Base-by-base conservation (phyloP, 2,329 filamentous ascomycete genomes). In the Cladophialophora chaetospira region DNA sequence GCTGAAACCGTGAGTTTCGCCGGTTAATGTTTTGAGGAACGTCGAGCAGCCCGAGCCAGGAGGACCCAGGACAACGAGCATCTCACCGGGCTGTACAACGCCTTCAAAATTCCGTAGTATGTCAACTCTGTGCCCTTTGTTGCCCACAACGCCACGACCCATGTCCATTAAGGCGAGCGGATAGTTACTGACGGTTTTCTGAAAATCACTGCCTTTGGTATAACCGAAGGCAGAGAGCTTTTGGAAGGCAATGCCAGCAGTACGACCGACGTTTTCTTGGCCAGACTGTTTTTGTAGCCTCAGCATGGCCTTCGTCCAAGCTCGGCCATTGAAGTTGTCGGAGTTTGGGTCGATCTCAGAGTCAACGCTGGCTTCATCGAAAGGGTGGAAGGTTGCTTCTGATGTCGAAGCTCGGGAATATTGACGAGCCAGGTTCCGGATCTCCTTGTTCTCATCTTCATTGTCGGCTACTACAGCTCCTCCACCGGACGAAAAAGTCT, bases 21-120 rank as follows among this genome's bases (percentile, higher is more conserved):
- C 90, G 3, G 89, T 84, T 64, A 95, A 83, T 0, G 89, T 89
- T 77, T 95, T 95, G 56, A 96, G 78, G 62, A 95, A 86, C 2
- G 91, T 95, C 13, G 88, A 90, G 71, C 91, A 96, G 52, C 75
- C 75, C 55, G 69, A 71, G 4, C 73, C 73, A 5, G 73, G 73
- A 15, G 72, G 68, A 19, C 73, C 73, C 4, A 75, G 65, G 5
- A 76, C 73, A 45, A 75, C 69, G 9, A 74, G 62, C 59, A 75
- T 63, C 53, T 75, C 81, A 26, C 62, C 59, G 11, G 52, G 44
- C 10, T 53, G 52, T 17, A 62, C 31, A 19, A 59, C 21, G 5
- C 63, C 63, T 35, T 62, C 54, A 38, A 65, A 54, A 3, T 55
- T 29, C 3, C 79, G 50, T 5, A 63, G 55, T 33, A 63, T 63